Evolutionary conservation across 2,329 filamentous ascomycete species (phyloP).

Genomic region (Verticillium albo-atrum): DNA sequence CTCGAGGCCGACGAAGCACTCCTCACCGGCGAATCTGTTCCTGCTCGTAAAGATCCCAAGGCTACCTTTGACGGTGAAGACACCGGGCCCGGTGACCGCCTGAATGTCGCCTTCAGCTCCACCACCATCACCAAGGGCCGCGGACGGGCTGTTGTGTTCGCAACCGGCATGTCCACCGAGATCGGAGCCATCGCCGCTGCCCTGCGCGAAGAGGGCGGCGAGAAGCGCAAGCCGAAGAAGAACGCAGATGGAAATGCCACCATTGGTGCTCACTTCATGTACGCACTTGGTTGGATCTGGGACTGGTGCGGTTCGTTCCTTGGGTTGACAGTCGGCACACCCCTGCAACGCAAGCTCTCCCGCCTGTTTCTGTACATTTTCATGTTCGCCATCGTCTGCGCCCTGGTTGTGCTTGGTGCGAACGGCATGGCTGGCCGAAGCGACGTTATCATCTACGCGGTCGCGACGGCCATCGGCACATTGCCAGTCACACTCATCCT

Average conservation of each 20-base stretch:
- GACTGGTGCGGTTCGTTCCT: constrained; percentile 33
- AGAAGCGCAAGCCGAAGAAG: background rate
- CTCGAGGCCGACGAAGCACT: constrained; percentile 59
- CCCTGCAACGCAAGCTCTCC: constrained; percentile 62
- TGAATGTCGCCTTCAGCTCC: constrained; percentile 53
- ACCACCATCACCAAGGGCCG: constrained; percentile 54
- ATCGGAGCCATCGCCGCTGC: constrained; percentile 51
- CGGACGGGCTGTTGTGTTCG: constrained; percentile 53
- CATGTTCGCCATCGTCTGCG: constrained; percentile 42
- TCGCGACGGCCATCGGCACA: constrained; percentile 36
- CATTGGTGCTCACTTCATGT: background rate
- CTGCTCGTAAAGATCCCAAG: constrained; percentile 43
- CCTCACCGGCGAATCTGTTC: constrained; percentile 56
- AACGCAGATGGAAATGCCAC: background rate
- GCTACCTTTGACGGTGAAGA: constrained; percentile 27
- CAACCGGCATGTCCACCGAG: constrained; percentile 56
- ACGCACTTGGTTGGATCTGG: constrained; percentile 2
- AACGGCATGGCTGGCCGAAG: constrained; percentile 28
- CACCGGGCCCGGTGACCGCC: constrained; percentile 42
- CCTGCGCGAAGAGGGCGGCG: constrained; percentile 19
- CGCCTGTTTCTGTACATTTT: constrained; percentile 64
- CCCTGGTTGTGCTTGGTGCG: constrained; percentile 32
- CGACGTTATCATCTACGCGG: constrained; percentile 31
- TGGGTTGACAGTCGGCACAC: constrained; percentile 53
- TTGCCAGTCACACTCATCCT: constrained; percentile 39